These are phyloP conservation scores for Colletotrichum paranaense DNA, from an alignment of 2,329 filamentous ascomycete genomes.

Conservation along the genomic window DNA sequence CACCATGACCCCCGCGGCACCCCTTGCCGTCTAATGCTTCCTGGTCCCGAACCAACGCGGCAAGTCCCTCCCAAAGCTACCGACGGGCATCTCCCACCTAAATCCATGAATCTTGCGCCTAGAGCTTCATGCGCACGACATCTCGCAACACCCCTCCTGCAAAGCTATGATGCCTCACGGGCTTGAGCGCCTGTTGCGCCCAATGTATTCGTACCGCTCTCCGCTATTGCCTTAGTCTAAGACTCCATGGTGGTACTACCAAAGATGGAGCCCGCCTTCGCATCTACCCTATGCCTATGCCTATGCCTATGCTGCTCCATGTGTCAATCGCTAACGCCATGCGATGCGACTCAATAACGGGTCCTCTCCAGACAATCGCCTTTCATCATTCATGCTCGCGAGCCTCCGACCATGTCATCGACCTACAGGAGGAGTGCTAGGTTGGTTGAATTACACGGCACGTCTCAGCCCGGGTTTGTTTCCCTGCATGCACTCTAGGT, in stretches of 20 bases:
- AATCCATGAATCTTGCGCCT: slow-evolving; percentile 16
- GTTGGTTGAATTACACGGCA: background rate
- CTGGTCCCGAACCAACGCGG: background rate
- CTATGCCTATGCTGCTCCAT: slow-evolving; percentile 1
- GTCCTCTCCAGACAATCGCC: background rate
- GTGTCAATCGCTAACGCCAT: slow-evolving; percentile 23
- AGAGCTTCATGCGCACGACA: slow-evolving; percentile 19
- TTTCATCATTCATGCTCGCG: background rate
- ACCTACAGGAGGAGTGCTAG: background rate
- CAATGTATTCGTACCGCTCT: slow-evolving; percentile 2
- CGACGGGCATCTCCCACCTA: background rate
- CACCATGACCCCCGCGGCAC: slow-evolving; percentile 1
- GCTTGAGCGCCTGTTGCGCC: slow-evolving; percentile 15
- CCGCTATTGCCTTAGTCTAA: no score
- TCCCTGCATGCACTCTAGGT: background rate
- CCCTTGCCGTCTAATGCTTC: slow-evolving; percentile 16
- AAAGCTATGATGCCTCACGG: slow-evolving; percentile 24
- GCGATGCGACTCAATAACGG: slow-evolving; percentile 13
- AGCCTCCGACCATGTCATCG: background rate
- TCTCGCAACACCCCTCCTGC: background rate
- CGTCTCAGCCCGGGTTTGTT: no score
- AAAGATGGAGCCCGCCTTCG: slow-evolving; percentile 7
- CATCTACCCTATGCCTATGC: background rate
- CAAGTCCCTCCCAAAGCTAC: background rate
- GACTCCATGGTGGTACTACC: background rate